Conservation (phyloP, 352 stramenopile species). For the Phytophthora parvispora region DNA sequence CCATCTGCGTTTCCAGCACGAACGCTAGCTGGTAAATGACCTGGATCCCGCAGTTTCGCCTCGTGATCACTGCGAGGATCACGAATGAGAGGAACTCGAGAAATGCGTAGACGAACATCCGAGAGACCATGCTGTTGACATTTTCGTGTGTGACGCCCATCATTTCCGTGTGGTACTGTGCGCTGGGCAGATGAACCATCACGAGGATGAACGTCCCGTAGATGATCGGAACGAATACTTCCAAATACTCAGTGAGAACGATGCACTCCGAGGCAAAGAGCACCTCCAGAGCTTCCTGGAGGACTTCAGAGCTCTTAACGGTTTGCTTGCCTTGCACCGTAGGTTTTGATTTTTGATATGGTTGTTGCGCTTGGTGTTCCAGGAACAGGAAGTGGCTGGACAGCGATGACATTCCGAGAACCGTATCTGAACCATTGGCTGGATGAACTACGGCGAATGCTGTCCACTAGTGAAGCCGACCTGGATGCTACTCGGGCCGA, state of each 20-base stretch:
- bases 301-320: not conserved
- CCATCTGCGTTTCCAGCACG: conserved; percentile 45
- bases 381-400: not conserved
- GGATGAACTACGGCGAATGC: not conserved
- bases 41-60: conserved; percentile 20
- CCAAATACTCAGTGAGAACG: conserved; percentile 49
- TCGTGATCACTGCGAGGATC: conserved; percentile 15
- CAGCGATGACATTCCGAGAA: not conserved
- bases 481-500: not conserved
- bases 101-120: conserved; percentile 29
- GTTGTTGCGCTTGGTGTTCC: not conserved
- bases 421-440: not conserved
- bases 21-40: conserved; percentile 39
- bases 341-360: not conserved
- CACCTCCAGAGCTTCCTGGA: not conserved
- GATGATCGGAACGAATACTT: conserved; percentile 39
- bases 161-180: conserved; percentile 47
- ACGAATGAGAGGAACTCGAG: conserved; percentile 42
- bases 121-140: not conserved
- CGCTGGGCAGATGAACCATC: conserved; percentile 33
- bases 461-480: not conserved
- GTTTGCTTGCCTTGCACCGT: not conserved
- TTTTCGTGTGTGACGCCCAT: conserved; percentile 3
- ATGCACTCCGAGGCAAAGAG: conserved; percentile 31
- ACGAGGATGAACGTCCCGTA: conserved; percentile 29